phyloP scores from a whole-genome alignment of 2,329 filamentous ascomycete genomes.

The Talaromyces rugulosus region DNA sequence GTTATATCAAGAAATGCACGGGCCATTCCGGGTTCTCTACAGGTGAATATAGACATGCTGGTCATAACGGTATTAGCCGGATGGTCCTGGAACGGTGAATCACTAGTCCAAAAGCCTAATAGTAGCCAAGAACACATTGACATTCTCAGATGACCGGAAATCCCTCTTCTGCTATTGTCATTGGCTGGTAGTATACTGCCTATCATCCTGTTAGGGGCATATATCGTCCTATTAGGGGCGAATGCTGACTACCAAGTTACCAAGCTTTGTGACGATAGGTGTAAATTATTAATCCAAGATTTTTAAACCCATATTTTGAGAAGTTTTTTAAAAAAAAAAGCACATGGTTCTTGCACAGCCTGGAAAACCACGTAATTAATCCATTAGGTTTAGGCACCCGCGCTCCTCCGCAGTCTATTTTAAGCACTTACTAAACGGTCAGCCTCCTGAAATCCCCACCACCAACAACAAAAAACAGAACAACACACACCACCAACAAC shows the following conservation, averaged over 20 bases:
- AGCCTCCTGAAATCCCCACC: neutral
- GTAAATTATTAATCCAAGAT: neutral
- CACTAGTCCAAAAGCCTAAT: neutral
- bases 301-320: no score
- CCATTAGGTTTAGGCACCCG: neutral
- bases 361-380: neutral
- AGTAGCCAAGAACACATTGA: neutral
- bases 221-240: neutral
- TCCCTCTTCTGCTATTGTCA: neutral
- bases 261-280: neutral
- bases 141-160: neutral
- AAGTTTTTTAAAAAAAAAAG: neutral
- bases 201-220: neutral
- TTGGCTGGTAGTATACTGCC: neutral
- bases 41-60: neutral
- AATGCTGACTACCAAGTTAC: neutral
- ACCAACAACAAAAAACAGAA: neutral
- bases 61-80: neutral
- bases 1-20: neutral
- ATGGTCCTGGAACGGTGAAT: neutral
- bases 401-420: neutral
- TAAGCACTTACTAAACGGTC: neutral
- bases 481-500: neutral
- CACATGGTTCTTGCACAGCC: neutral
- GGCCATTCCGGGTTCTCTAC: neutral